These are phyloP conservation scores for Phytophthora uliginosa DNA, from an alignment of 352 stramenopile species.

Conservation along the genomic window DNA sequence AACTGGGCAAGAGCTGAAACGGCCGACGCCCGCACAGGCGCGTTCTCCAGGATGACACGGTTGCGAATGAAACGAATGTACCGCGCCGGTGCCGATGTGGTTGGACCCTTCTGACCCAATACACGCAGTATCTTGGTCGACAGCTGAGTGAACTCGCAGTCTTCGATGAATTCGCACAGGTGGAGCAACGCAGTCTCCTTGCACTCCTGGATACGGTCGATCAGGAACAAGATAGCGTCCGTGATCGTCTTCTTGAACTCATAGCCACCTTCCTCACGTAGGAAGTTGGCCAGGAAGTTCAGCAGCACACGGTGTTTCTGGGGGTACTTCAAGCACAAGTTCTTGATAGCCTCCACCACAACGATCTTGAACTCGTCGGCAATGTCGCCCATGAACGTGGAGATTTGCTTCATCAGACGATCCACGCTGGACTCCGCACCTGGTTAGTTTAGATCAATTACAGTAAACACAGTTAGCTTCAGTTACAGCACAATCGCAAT, in stretches of 20 bases:
- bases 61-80: conserved; percentile 99
- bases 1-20: conserved; percentile 98
- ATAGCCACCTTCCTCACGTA: conserved; percentile 97
- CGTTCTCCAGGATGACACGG: conserved; percentile 99
- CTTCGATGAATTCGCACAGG: conserved; percentile 99
- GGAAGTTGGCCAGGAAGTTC: conserved; percentile 98
- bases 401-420: conserved; percentile 98
- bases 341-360: conserved; percentile 97
- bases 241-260: conserved; percentile 99
- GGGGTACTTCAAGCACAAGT: conserved; percentile 98
- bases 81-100: conserved; percentile 93
- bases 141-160: conserved; percentile 94
- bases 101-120: conserved; percentile 96
- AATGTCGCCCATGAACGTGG: conserved; percentile 99
- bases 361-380: conserved; percentile 99
- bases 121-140: conserved; percentile 97
- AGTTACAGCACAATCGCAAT: neutral
- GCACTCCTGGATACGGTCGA: conserved; percentile 97
- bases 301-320: conserved; percentile 98
- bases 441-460: conserved; percentile 17
- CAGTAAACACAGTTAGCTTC: conserved; percentile 10
- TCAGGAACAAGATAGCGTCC: conserved; percentile 97
- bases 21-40: conserved; percentile 96
- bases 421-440: conserved; percentile 97
- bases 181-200: conserved; percentile 98